phyloP scores from a whole-genome alignment of 805 yeast species.

The Ogataea naganishii region DNA sequence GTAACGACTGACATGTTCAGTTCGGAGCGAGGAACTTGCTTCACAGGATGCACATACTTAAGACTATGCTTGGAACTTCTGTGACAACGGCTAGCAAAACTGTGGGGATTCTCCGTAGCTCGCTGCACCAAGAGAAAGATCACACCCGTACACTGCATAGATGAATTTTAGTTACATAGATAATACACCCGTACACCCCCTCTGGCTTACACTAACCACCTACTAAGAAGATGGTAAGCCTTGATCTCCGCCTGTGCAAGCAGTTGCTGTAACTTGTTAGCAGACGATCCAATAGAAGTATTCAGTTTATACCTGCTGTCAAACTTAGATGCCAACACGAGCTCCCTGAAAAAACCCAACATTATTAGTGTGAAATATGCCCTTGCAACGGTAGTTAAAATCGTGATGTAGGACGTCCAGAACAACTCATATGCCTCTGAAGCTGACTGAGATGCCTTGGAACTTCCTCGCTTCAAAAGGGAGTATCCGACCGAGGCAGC shows the following conservation, averaged over 20 bases:
- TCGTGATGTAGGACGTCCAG: conserved; percentile 42
- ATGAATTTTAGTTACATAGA: no score
- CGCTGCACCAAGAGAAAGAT: no score
- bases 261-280: conserved; percentile 3
- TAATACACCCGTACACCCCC: no score
- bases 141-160: no score
- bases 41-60: no score
- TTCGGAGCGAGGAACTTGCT: no score
- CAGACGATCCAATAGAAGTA: conserved; percentile 6
- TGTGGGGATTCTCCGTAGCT: no score
- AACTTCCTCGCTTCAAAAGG: no score
- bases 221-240: conserved; percentile 13
- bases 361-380: conserved; percentile 53
- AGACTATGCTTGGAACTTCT: no score
- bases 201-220: no score
- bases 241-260: conserved; percentile 10
- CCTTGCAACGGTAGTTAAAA: conserved; percentile 39
- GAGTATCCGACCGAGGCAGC: not conserved
- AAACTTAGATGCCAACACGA: conserved; percentile 38
- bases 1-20: no score
- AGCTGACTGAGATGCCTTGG: conserved; percentile 56
- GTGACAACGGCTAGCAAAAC: no score
- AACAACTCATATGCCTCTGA: conserved; percentile 49
- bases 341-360: conserved; percentile 49
- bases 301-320: conserved; percentile 17